Evolutionary conservation across 1,284 basidiomycete species (phyloP), one percentile per base, ranked within the genome.

Genomic region (Malassezia pachydermatis): DNA sequence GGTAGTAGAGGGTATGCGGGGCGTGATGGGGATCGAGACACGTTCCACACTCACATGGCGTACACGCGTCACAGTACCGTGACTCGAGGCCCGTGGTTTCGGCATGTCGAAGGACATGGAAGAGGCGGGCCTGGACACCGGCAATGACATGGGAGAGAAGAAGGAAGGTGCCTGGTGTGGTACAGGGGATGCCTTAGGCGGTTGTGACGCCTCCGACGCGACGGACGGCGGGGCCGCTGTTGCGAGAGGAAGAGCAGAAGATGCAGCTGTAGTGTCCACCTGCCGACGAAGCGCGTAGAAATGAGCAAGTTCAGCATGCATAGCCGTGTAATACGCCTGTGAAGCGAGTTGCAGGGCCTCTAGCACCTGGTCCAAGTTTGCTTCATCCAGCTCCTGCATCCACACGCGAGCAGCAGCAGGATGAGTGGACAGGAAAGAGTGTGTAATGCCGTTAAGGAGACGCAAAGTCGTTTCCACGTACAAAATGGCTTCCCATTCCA

Each of bases 401-500:
- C 42, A 27, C 19, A 11, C 14, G 5, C 49, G 48, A n/a, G 27
- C 23, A 5, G 44, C 51, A n/a, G 48, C 11, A 33, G 59, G 49
- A 29, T 48, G 48, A 13, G 32, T 13, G 43, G 48, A 55, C n/a
- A 14, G 45, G n/a, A 32, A 64, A 27, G 13, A 41, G 34, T 8
- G 19, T 37, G 16, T 55, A 5, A 69, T 28, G 10, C 43, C 22
- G 35, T 64, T 63, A 30, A 71, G 32, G 10, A 71, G 44, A 2
- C 52, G 34, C 7, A 71, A 36, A 30, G 67, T 55, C 10, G 45
- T 41, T 2, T 62, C 63, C 29, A 92, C 81, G 72, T 96, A 96
- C 13, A 79, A 79, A 83, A 96, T 94, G 0, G 92, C 92, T 73
- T 98, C 92, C 68, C 84, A 90, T 70, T 96, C 92, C 9, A 98